These are phyloP conservation scores for Plasmodium coatneyi DNA, from an alignment of 169 alveolate genomes.

Conservation along the genomic window DNA sequence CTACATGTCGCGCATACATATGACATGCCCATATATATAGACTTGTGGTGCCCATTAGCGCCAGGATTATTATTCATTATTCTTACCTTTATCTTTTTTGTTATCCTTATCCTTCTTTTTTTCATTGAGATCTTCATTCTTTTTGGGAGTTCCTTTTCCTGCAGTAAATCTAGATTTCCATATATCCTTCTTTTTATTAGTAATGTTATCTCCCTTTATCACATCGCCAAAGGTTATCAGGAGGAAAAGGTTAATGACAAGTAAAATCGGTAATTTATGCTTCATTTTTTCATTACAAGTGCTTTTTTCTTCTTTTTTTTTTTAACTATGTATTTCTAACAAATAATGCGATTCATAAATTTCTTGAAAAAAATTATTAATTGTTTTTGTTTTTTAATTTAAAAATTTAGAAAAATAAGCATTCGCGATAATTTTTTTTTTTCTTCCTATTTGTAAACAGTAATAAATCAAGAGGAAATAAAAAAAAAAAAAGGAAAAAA, in stretches of 20 bases:
- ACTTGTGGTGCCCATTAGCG: neutral
- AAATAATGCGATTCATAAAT: neutral
- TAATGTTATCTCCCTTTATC: slow-evolving; percentile 24
- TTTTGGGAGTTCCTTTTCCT: slow-evolving; percentile 16
- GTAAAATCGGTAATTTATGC: slow-evolving; percentile 12
- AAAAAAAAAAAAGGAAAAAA: no score
- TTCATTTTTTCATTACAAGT: neutral
- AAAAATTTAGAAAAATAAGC: neutral
- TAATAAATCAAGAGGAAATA: neutral
- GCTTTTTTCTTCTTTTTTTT: neutral
- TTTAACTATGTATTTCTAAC: neutral
- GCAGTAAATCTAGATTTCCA: slow-evolving; percentile 52
- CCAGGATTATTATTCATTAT: neutral
- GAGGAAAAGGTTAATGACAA: slow-evolving; percentile 30
- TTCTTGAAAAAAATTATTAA: neutral
- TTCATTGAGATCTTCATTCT: neutral
- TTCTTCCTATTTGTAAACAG: neutral
- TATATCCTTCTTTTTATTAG: slow-evolving; percentile 10
- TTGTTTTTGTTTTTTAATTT: neutral
- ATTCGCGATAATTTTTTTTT: neutral
- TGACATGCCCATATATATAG: neutral
- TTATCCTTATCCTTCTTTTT: neutral
- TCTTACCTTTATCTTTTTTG: slow-evolving; percentile 18
- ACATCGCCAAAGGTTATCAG: slow-evolving; percentile 17
- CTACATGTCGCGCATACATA: neutral